Evolutionary conservation across 345 rosid genomes (phyloP).

Genomic region (Eucalyptus tenuipes): DNA sequence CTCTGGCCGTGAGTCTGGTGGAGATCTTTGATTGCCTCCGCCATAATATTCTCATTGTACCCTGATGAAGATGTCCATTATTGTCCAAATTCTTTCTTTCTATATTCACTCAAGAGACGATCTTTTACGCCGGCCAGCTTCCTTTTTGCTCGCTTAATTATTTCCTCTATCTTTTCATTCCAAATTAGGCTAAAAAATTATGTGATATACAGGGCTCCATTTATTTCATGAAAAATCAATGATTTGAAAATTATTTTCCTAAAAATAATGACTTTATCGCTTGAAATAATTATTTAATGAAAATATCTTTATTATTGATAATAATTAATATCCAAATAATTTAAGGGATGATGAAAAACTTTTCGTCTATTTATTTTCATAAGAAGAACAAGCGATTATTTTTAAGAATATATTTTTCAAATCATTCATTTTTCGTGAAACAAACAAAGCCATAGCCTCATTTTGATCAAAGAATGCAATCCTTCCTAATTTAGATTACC

Average conservation of each 20-base stretch:
- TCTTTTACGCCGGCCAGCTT: background rate
- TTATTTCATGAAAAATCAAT: no score
- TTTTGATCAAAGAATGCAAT: background rate
- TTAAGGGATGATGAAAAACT: background rate
- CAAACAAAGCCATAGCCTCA: background rate
- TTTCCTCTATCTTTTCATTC: background rate
- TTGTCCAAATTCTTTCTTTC: background rate
- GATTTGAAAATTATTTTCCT: no score
- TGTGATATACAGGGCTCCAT: background rate
- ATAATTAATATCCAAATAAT: background rate
- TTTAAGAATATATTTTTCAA: no score
- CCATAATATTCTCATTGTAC: background rate
- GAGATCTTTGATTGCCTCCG: background rate
- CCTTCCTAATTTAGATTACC: background rate
- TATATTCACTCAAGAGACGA: background rate
- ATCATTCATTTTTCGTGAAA: no score
- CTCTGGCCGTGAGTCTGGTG: background rate
- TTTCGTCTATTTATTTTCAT: background rate
- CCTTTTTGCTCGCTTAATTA: background rate
- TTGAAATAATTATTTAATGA: background rate
- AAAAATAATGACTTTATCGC: background rate
- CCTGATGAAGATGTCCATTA: background rate
- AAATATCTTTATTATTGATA: no score
- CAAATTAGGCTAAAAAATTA: background rate
- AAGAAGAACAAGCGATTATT: accelerated